Percentiles rank a stretch among this genome's conserved stretches.
phyloP scores from a whole-genome alignment of 176 grass and related monocot genomes.

The Puccinellia tenuiflora region DNA sequence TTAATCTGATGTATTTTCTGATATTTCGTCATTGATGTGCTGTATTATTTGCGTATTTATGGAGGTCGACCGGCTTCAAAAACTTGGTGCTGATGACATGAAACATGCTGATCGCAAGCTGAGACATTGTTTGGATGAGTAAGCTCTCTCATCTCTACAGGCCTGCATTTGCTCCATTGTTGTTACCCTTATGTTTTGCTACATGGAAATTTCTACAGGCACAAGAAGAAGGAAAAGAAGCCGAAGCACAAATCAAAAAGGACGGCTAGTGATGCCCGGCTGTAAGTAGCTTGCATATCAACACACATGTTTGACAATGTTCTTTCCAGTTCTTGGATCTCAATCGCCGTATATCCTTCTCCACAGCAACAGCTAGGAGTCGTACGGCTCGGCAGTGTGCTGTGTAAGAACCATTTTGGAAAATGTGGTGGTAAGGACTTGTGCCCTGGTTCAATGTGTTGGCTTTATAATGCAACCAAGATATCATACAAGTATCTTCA shows the following conservation, averaged over 20 bases:
- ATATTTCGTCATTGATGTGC: neutral
- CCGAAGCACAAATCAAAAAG: conserved; percentile 82
- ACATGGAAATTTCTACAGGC: conserved; percentile 17
- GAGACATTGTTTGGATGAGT: conserved; percentile 78
- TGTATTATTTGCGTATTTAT: conserved; percentile 1
- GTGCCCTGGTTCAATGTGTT: neutral
- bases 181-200: neutral
- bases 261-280: conserved; percentile 43
- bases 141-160: neutral
- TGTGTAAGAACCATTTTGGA: neutral
- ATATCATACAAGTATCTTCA: neutral
- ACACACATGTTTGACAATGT: neutral
- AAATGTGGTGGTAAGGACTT: conserved; percentile 7
- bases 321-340: conserved; percentile 2
- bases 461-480: conserved; percentile 1
- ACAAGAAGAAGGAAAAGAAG: conserved; percentile 73
- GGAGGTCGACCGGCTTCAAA: conserved; percentile 53
- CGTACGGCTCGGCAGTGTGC: neutral
- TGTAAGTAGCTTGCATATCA: conserved; percentile 16
- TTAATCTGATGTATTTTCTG: neutral
- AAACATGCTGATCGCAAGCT: conserved; percentile 64
- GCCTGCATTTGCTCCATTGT: neutral
- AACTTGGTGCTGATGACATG: conserved; percentile 55
- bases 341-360: neutral
- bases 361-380: conserved; percentile 21